Base-by-base conservation (phyloP, 177 flowering plant genomes). In the Tripterygium wilfordii region DNA sequence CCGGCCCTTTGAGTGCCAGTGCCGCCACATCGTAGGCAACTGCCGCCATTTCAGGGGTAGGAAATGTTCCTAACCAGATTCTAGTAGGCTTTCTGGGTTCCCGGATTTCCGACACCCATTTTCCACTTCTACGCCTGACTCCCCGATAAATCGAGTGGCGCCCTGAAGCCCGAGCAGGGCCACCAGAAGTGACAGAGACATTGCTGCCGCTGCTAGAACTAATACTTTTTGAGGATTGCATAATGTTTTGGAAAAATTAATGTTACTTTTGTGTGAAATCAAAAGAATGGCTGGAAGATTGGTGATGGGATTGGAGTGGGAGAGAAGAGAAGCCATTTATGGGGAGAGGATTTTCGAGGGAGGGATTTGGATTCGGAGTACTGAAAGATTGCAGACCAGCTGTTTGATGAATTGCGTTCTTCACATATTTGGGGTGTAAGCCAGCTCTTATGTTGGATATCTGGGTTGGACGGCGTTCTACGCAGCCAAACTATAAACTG, bases 81-180 rank as follows among this genome's bases (percentile, higher is more conserved):
- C 77, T 56, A 0, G 71, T 40, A 57, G 64, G 62, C 48, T 53
- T 54, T 40, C 53, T 15, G 0, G 77, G 82, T 45, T 66, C 57
- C 3, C 83, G 45, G 0, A 69, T 57, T 45, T 77, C 79, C 28
- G 67, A 71, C 8, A 77, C 79, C 83, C 83, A 77, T 54, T 69
- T 77, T 0, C 76, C 67, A 0, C 61, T 71, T 31, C 77, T 51
- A 33, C 52, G 35, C 27, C 83, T 33, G 8, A 74, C 77, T 1
- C 83, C 79, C 17, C 61, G 53, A 42, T 66, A 77, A 1, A 69
- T 39, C 0, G 77, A 76, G 55, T 77, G 75, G 8, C 60, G 62
- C 42, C 17, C 35, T 10, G 47, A 45, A 15, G 39, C 39, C 16
- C 21, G 39, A 10, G 17, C 37, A 27, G 13, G 26, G 14, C 14